Evolutionary conservation across 2,329 filamentous ascomycete genomes (phyloP).

Genomic region (Calonectria multiphialidica): DNA sequence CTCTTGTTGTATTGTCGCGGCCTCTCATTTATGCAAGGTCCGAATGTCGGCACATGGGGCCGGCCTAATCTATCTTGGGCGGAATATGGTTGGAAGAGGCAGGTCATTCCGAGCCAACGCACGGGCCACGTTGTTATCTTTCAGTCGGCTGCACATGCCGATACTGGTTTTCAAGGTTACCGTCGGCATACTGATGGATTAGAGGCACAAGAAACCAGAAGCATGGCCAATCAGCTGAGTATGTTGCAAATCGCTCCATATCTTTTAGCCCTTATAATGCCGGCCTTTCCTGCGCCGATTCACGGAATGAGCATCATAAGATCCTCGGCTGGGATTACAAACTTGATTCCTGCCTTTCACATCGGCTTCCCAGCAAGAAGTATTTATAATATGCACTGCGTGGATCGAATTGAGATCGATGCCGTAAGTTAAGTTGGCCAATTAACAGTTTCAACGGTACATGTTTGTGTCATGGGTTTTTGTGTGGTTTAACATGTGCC

Average conservation of each 20-base stretch:
- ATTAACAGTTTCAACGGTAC: neutral
- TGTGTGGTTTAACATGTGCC: no score
- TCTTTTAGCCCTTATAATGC: neutral
- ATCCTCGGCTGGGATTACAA: neutral
- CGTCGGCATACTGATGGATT: neutral
- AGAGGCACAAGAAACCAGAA: neutral
- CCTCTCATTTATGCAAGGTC: neutral
- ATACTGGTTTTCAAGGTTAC: neutral
- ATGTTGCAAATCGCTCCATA: neutral
- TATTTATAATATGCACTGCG: no score
- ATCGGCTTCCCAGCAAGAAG: no score
- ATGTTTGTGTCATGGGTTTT: no score
- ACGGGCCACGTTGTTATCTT: neutral
- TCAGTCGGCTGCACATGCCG: neutral
- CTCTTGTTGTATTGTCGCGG: neutral
- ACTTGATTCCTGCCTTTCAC: neutral
- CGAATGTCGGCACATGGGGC: neutral
- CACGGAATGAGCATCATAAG: neutral
- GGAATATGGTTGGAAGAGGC: neutral
- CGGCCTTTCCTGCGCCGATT: neutral
- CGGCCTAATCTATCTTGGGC: neutral
- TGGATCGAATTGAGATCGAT: no score
- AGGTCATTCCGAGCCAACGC: neutral
- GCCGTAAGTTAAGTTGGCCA: neutral
- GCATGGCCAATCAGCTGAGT: neutral